Evolutionary conservation across 306 rosid genomes (phyloP).

Genomic region (Heteromeles arbutifolia): DNA sequence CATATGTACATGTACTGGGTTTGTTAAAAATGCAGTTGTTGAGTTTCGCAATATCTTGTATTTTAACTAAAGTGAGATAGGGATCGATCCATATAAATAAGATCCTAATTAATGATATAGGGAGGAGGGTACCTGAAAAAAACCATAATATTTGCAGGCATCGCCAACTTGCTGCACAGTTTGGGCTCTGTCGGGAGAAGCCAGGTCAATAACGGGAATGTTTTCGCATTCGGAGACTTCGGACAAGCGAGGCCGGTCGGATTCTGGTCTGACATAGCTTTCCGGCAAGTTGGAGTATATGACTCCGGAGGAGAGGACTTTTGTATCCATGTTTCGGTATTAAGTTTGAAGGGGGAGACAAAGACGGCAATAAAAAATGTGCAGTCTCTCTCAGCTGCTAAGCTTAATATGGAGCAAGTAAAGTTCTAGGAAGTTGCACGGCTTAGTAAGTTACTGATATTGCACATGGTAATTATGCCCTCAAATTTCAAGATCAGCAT

Average conservation of each 20-base stretch:
- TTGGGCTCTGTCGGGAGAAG: slow-evolving; percentile 15
- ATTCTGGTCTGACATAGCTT: slow-evolving; percentile 69
- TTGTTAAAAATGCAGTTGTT: background rate
- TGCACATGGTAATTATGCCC: background rate
- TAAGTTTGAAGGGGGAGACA: background rate
- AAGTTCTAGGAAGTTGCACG: background rate
- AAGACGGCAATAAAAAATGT: background rate
- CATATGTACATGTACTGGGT: too few relatives aligned
- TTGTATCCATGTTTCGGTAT: slow-evolving; percentile 37
- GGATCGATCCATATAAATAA: background rate
- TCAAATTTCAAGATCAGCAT: background rate
- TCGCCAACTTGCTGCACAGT: slow-evolving; percentile 36
- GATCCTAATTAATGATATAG: background rate
- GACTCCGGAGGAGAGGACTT: slow-evolving; percentile 55
- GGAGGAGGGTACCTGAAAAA: slow-evolving; percentile 60
- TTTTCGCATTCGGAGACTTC: slow-evolving; percentile 50
- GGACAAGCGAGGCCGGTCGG: slow-evolving; percentile 67
- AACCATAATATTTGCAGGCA: slow-evolving; percentile 69
- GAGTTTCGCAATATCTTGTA: background rate
- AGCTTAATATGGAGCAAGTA: background rate
- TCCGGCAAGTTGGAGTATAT: slow-evolving; percentile 46
- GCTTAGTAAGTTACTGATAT: background rate
- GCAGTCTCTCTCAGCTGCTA: background rate
- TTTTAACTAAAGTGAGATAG: background rate
- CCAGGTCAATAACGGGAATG: slow-evolving; percentile 72